phyloP scores from a whole-genome alignment of 352 stramenopile genomes.

The Globisporangium alternatum region DNA sequence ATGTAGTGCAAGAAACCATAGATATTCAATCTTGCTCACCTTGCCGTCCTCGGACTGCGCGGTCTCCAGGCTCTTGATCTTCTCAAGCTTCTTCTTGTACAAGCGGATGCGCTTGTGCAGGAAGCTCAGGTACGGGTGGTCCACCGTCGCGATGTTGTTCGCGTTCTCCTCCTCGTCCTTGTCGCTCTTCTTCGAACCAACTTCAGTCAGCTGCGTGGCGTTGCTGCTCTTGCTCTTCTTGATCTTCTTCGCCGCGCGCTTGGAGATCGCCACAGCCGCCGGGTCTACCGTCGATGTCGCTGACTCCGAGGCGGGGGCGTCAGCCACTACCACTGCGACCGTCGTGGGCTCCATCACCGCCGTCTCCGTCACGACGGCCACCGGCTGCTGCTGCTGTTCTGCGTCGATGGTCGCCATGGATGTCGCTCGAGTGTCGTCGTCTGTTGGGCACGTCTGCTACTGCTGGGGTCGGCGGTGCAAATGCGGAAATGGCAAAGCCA shows the following conservation, averaged over 20 bases:
- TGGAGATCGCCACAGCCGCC: constrained; percentile 11
- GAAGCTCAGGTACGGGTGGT: constrained; percentile 80
- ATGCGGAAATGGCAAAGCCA: constrained; percentile 13
- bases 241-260: constrained; percentile 31
- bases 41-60: constrained; percentile 49
- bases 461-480: constrained; percentile 3
- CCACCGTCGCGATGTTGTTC: constrained; percentile 38
- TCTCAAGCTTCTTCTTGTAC: constrained; percentile 86
- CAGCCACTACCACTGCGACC: neutral
- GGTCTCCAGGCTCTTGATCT: constrained; percentile 65
- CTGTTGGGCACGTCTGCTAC: neutral
- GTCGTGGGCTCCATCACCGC: neutral
- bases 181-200: constrained; percentile 11
- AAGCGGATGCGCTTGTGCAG: constrained; percentile 80
- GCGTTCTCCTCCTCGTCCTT: constrained; percentile 38
- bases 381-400: constrained; percentile 7
- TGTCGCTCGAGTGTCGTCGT: constrained; percentile 1
- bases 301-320: neutral
- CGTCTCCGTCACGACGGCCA: neutral
- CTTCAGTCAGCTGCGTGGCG: neutral
- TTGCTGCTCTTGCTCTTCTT: constrained; percentile 20
- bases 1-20: neutral
- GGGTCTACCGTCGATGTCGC: neutral
- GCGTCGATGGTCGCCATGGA: constrained; percentile 1
- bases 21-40: constrained; percentile 10